Evolutionary conservation across 2,329 filamentous ascomycete genomes (phyloP), one percentile per base, ranked within the genome.

Genomic region (Colletotrichum sublineola): DNA sequence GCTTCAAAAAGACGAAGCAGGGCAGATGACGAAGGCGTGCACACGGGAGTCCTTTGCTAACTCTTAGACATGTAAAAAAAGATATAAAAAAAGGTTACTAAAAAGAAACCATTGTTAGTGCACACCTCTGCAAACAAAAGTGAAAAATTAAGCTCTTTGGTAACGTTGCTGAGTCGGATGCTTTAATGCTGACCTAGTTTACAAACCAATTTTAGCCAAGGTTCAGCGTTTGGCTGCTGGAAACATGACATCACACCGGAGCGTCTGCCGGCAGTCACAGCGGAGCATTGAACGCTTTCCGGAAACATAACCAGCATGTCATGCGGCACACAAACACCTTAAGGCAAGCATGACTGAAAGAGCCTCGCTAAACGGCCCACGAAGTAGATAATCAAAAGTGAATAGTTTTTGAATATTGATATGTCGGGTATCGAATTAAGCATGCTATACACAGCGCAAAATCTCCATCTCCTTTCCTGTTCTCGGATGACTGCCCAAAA

Each of bases 391-490:
- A 24, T 24, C 24, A 24, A 24, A 24, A 24, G 24, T 24, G 24
- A 24, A 24, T 29, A n/a, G 29, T 60, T 52, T 58, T 50, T 55
- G 24, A 69, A 58, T 67, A 71, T 73, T 71, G 71, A 71, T 67
- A 48, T 73, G 56, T 71, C 61, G 71, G 71, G 71, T 73, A 73
- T 73, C 71, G 71, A 73, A 73, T 73, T 71, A 73, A 73, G 67
- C 68, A 63, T 67, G 63, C 55, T 65, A 46, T 67, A 67, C 58
- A 73, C 71, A 71, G 67, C 42, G 55, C 53, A 33, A 58, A 15
- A 63, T 44, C 38, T 44, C 36, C 66, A 38, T 58, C n/a, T 42
- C 50, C 15, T 7, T n/a, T 64, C 31, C 40, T 33, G 12, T 31
- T 36, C 50, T 62, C 52, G 60, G 18, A 52, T 56, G 31, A 61